Base-by-base conservation (phyloP, 495 filamentous ascomycete genomes). In the Talaromyces adpressus region DNA sequence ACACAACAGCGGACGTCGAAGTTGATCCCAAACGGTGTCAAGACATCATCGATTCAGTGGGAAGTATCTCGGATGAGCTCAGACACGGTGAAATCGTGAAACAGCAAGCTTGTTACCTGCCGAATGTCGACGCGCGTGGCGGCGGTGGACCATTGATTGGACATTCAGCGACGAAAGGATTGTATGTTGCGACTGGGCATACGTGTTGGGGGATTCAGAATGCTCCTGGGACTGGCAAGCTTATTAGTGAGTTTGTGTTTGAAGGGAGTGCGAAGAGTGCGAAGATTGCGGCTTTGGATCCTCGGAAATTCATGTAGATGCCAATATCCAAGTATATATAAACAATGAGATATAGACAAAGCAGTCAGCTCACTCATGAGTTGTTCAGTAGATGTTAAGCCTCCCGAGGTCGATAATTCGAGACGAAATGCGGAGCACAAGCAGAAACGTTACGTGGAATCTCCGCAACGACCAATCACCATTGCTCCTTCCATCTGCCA, bases 141-240 rank as follows among this genome's bases (percentile, higher is more conserved):
- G 83, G 84, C 30, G 74, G 79, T 36, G 88, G 87, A 2, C 94
- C 94, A 32, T 73, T 97, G 30, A 83, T 98, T 34, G 94, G 91
- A 1, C 75, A 84, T 65, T 91, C 92, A 23, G 82, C 85, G 4
- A 84, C 88, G 1, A 85, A 87, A 23, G 92, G 95, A 0, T 68
- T 97, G 39, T 86, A 92, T 71, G 76, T 98, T 65, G 94, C 95
- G 2, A 82, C 91, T 6, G 94, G 94, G 12, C 94, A 98, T 76
- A 96, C 91, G 3, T 98, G 94, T 74, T 98, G 94, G 94, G 93
- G 93, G 16, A 96, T 98, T 58, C 93, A 97, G 74, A 98, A 98
- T 80, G 92, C 87, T 3, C 92, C 93, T 4, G 95, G 85, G 6
- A 97, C 93, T 20, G 94, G 93, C 4, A 91, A 89, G 79, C 74